phyloP scores from a whole-genome alignment of 129 eudicot species.

The sunflower (Helianthus annuus) region DNA sequence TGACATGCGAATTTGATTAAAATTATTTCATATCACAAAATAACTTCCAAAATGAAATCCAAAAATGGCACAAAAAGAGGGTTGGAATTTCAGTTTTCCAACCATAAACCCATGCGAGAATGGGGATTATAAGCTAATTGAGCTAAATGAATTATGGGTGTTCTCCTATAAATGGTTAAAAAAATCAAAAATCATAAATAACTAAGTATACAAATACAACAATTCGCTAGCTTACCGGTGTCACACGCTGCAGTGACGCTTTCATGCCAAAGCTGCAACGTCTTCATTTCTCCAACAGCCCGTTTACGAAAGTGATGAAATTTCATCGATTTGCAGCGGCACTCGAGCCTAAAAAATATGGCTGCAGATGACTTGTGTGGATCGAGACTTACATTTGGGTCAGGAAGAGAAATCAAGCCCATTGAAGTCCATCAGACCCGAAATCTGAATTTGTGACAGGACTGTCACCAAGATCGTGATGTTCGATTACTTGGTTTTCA shows the following conservation, averaged over 20 bases:
- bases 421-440: slow-evolving; percentile 82
- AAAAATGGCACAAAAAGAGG: background rate
- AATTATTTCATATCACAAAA: background rate
- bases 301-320: slow-evolving; percentile 4
- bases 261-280: slow-evolving; percentile 10
- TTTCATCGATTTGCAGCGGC: slow-evolving; percentile 20
- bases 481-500: slow-evolving; percentile 37
- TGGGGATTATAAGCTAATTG: slow-evolving; percentile 5
- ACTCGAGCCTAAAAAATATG: slow-evolving; percentile 37
- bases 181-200: background rate
- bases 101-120: slow-evolving; percentile 16
- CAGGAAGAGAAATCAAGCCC: slow-evolving; percentile 53
- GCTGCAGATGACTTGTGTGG: slow-evolving; percentile 29
- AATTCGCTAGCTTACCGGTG: slow-evolving; percentile 23
- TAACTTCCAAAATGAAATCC: slow-evolving; percentile 4
- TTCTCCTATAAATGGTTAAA: slow-evolving; percentile 23
- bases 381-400: slow-evolving; percentile 7
- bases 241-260: slow-evolving; percentile 8
- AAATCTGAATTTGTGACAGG: slow-evolving; percentile 75
- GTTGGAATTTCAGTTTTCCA: slow-evolving; percentile 21
- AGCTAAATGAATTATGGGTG: slow-evolving; percentile 7
- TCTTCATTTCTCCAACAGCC: slow-evolving; percentile 10
- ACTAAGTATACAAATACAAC: slow-evolving; percentile 33
- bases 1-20: background rate
- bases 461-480: slow-evolving; percentile 58